Evolutionary conservation across 2,329 filamentous ascomycete genomes (phyloP).

Genomic region (Cladosporium oxysporum): DNA sequence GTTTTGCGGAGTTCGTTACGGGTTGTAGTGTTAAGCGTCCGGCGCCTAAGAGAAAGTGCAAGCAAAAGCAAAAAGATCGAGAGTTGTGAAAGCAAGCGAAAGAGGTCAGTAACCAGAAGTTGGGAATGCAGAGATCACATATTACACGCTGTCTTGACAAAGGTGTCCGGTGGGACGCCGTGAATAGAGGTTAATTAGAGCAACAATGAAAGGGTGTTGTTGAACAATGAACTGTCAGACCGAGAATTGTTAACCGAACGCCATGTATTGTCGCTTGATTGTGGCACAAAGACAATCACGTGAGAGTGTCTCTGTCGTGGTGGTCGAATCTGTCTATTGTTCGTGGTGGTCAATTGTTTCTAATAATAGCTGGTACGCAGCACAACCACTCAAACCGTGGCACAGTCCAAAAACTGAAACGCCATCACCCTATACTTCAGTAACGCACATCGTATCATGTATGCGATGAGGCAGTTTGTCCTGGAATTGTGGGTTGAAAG

Average conservation of each 20-base stretch:
- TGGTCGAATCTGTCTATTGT: neutral
- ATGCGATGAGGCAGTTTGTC: neutral
- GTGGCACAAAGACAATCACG: constrained; percentile 4
- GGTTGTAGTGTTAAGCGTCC: neutral
- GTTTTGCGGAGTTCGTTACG: neutral
- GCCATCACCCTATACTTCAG: neutral
- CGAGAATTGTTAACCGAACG: neutral
- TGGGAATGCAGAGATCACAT: neutral
- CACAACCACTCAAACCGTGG: neutral
- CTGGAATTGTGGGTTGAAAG: neutral
- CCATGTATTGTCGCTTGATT: constrained; percentile 1
- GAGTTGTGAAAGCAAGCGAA: neutral
- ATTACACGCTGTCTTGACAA: neutral
- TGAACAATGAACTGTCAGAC: neutral
- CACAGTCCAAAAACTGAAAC: neutral
- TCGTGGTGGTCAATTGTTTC: constrained; percentile 5
- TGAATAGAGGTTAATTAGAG: neutral
- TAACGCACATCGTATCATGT: neutral
- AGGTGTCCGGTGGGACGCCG: neutral
- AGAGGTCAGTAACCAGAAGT: neutral
- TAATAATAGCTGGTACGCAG: neutral
- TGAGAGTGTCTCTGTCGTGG: neutral
- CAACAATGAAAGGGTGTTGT: neutral
- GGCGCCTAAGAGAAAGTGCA: neutral
- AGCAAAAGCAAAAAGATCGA: neutral